Evolutionary conservation across 441 rosid species (phyloP), one percentile per base, ranked within the genome.

Genomic region (Hura crepitans): DNA sequence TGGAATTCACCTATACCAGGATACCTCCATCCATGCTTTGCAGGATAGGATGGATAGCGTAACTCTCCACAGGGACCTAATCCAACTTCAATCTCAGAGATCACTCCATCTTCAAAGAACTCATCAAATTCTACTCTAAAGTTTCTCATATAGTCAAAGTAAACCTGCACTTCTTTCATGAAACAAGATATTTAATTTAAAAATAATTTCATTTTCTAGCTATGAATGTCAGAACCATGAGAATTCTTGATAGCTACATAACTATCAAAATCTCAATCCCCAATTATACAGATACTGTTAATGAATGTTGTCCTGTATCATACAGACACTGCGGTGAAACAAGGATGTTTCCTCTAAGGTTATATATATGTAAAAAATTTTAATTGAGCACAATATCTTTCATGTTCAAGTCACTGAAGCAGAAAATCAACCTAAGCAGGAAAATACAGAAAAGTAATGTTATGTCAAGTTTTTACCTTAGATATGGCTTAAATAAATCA

Each of bases 141-240:
- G 81, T 91, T 91, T 87, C 98, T 89, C 99, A 96, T 89, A 84
- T 81, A 93, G 76, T 96, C 99, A 78, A 89, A 96, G 86, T 96
- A 96, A 63, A 93, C 98, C 99, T 96, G 83, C 70, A 77, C 51
- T 66, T 72, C 31, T 62, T 75, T 49, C 12, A 37, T 45, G 14
- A 59, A 51, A 23, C 17, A 28, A 39, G 5, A 57, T 18, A 25
- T 18, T 49, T 69, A 74, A n/a, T 31, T 69, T 28, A 69, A 35
- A 49, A 47, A 11, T 18, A 39, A 13, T 57, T 35, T 37, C 14
- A 43, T 25, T 50, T n/a, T 35, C 45, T 50, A 47, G 51, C 8
- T 14, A 51, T 27, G 2, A 25, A 20, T 13, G 33, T 46, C 17
- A 35, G 31, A 60, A 66, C 4, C 51, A 56, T 8, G 2, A 14